Evolutionary conservation across 2,329 filamentous ascomycete species (phyloP), one percentile per base, ranked within the genome.

Genomic region (Calonectria naviculata): DNA sequence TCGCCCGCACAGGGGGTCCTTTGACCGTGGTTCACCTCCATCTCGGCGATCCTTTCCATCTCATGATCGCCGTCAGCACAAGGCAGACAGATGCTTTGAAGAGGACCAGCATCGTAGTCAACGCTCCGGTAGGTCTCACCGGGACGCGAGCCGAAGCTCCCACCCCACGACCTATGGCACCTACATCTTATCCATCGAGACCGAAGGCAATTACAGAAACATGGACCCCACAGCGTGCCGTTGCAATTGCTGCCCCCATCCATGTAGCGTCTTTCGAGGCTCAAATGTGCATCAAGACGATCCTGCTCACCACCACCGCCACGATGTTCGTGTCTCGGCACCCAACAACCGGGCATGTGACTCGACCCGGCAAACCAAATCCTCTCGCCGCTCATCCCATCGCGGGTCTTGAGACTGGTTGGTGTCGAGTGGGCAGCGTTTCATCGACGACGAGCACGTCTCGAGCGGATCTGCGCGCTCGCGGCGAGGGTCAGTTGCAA

Each of bases 191-290:
- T 73, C 74, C 2, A 54, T 78, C 12, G 67, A 77, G n/a, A 46
- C 47, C 28, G 46, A 21, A 49, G 72, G 74, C 15, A 41, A 56
- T 47, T 72, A 76, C 63, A 65, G 44, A 24, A 78, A 56, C 54
- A 54, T 66, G 63, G 75, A 78, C 28, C 77, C 75, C 47, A 78
- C 71, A 21, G 71, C 42, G 13, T 78, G 75, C 62, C 62, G 56
- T 28, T 78, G 76, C 68, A 74, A 66, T 60, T 78, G 75, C 46
- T 78, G 76, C 29, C 76, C 76, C 15, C 76, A 78, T 68, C 76
- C 76, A 24, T 64, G 56, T 19, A 71, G 65, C 60, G 46, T 69
- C 41, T 74, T 65, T n/a, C 62, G 65, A 56, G 38, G 52, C 31
- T 71, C 72, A 24, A 65, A 71, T 29, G 44, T 72, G 41, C 62